These are phyloP conservation scores for Sistotremastrum niveocremeum DNA, from an alignment of 768 basidiomycete species.

Conservation along the genomic window DNA sequence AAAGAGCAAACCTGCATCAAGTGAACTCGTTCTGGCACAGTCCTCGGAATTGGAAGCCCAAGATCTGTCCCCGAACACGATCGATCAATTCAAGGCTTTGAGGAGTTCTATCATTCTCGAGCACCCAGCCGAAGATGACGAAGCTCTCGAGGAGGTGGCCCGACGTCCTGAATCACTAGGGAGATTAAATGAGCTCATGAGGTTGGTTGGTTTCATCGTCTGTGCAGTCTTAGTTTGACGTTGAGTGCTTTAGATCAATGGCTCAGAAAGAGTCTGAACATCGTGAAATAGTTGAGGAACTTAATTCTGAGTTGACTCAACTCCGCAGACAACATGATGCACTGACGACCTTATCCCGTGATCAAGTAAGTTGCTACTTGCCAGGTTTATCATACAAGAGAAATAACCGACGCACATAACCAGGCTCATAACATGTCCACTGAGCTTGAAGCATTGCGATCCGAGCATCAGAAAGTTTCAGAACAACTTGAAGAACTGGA, in stretches of 20 bases:
- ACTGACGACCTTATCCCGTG: conserved; percentile 63
- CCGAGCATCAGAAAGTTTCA: conserved; percentile 42
- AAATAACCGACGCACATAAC: background rate
- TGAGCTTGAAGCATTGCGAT: conserved; percentile 64
- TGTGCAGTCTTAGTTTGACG: background rate
- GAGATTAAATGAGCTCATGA: conserved; percentile 83
- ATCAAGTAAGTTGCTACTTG: conserved; percentile 45
- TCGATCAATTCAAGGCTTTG: conserved; percentile 61
- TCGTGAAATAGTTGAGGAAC: conserved; percentile 59
- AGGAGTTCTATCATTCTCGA: conserved; percentile 48
- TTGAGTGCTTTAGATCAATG: conserved; percentile 58
- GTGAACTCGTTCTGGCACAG: background rate
- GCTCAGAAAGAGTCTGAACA: conserved; percentile 92
- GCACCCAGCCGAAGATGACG: conserved; percentile 16
- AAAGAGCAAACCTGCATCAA: conserved; percentile 13
- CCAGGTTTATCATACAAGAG: conserved; percentile 1
- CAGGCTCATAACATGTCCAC: conserved; percentile 80
- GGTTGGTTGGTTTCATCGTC: conserved; percentile 34
- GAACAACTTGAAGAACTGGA: conserved; percentile 39
- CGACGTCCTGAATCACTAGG: conserved; percentile 57
- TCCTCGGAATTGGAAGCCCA: background rate
- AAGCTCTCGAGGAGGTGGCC: conserved; percentile 18
- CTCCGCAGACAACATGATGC: conserved; percentile 74
- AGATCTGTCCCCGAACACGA: conserved; percentile 54
- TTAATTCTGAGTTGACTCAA: conserved; percentile 53